Evolutionary conservation across 176 grass and related monocot species (phyloP).

Genomic region (Cenchrus americanus): DNA sequence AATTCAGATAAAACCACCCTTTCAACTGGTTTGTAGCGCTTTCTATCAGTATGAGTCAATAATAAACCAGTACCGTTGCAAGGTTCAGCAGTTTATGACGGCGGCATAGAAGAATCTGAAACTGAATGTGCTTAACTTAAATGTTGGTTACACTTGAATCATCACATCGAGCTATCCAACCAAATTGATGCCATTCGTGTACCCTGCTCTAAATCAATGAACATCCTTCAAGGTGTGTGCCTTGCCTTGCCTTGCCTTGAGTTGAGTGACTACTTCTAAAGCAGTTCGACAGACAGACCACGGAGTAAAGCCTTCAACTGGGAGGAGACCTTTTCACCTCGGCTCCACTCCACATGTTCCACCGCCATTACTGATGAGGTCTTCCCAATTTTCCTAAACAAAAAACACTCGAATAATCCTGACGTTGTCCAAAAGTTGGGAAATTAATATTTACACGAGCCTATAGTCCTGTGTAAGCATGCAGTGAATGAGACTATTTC

Average conservation of each 20-base stretch:
- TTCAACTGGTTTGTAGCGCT: too few relatives aligned
- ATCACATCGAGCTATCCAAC: background rate
- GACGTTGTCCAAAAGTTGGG: background rate
- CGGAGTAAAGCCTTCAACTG: background rate
- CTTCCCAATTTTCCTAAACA: background rate
- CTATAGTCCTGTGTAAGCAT: too few relatives aligned
- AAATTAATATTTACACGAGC: background rate
- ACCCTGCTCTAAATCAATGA: background rate
- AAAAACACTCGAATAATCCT: background rate
- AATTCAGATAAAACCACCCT: too few relatives aligned
- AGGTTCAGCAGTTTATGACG: too few relatives aligned
- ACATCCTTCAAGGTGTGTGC: too few relatives aligned
- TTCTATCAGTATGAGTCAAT: too few relatives aligned
- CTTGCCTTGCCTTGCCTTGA: too few relatives aligned
- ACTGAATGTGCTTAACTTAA: background rate
- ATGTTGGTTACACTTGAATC: background rate
- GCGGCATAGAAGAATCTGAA: too few relatives aligned
- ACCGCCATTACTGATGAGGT: too few relatives aligned
- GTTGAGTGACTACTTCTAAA: background rate
- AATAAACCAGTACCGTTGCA: too few relatives aligned
- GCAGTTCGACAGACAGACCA: background rate
- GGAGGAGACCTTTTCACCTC: background rate
- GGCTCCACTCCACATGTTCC: background rate
- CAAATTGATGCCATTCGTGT: background rate
- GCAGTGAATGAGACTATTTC: too few relatives aligned